Conservation (phyloP, 148 eudicot species). For the Oxyria digyna region DNA sequence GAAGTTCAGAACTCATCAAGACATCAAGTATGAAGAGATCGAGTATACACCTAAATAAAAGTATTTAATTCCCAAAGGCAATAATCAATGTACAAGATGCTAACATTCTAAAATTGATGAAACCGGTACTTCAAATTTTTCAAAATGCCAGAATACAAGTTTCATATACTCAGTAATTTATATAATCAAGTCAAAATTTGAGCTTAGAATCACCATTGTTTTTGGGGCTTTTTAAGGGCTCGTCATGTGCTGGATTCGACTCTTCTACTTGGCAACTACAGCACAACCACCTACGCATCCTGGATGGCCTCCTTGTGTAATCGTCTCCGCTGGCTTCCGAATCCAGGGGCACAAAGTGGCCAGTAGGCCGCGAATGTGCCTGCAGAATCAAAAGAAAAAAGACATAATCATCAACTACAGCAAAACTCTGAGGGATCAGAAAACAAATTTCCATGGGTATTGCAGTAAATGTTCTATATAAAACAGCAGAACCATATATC, state of each 20-base stretch:
- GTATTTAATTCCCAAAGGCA: background rate
- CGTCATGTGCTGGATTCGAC: conserved; percentile 51
- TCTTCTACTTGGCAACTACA: conserved; percentile 81
- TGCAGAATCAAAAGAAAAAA: conserved; percentile 15
- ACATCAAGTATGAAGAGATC: background rate
- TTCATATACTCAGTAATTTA: no score
- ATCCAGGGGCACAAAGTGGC: conserved; percentile 56
- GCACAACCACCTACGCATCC: conserved; percentile 95
- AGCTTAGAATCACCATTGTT: conserved; percentile 50
- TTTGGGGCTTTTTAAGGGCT: conserved; percentile 48
- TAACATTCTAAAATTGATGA: background rate
- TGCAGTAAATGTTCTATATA: background rate
- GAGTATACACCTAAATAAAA: background rate
- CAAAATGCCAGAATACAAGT: no score
- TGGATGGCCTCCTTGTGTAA: conserved; percentile 51
- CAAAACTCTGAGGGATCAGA: background rate
- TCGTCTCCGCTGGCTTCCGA: conserved; percentile 35
- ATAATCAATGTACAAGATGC: background rate
- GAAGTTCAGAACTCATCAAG: background rate
- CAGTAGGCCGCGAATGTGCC: conserved; percentile 66
- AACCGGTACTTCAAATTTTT: background rate
- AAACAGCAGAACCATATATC: no score
- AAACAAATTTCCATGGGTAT: background rate
- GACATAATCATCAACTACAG: background rate
- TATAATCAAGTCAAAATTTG: background rate